Evolutionary conservation across 768 basidiomycete species (phyloP).

Genomic region (Phanerochaete carnosa): DNA sequence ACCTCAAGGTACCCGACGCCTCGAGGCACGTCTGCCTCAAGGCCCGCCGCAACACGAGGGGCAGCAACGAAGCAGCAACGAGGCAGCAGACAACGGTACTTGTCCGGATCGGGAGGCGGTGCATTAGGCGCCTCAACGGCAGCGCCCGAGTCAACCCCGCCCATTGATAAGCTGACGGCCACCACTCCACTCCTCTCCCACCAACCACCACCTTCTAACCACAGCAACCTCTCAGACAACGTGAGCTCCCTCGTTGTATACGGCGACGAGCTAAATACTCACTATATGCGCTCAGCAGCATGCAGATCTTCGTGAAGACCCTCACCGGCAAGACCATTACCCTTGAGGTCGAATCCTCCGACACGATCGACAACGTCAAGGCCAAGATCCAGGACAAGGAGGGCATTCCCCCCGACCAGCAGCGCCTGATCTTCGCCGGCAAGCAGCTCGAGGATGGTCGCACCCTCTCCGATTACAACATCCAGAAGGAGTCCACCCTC

Average conservation of each 20-base stretch:
- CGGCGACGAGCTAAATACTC: neutral
- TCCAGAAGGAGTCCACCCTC: slow-evolving; percentile 19
- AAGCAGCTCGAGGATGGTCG: slow-evolving; percentile 22
- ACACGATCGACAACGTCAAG: slow-evolving; percentile 21
- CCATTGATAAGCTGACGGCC: slow-evolving; percentile 15
- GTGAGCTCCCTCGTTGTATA: slow-evolving; percentile 1
- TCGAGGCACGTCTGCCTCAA: too few species aligned
- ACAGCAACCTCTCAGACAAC: slow-evolving; percentile 1
- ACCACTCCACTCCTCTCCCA: slow-evolving; percentile 13
- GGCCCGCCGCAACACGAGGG: too few species aligned
- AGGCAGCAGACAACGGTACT: neutral
- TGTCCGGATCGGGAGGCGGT: neutral
- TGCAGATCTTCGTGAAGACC: slow-evolving; percentile 45
- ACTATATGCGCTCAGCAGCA: slow-evolving; percentile 10
- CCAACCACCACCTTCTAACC: slow-evolving; percentile 14
- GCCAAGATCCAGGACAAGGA: slow-evolving; percentile 50
- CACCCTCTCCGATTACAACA: slow-evolving; percentile 18
- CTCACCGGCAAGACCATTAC: slow-evolving; percentile 36
- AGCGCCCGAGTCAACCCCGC: slow-evolving; percentile 4
- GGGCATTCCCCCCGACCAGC: slow-evolving; percentile 28
- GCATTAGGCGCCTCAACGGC: neutral
- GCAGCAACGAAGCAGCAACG: too few species aligned
- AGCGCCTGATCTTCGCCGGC: slow-evolving; percentile 20
- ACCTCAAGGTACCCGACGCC: too few species aligned
- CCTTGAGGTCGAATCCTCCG: slow-evolving; percentile 21